These are phyloP conservation scores for Mortierella hygrophila DNA, from an alignment of 192 early-diverging fungal species.

Conservation along the genomic window DNA sequence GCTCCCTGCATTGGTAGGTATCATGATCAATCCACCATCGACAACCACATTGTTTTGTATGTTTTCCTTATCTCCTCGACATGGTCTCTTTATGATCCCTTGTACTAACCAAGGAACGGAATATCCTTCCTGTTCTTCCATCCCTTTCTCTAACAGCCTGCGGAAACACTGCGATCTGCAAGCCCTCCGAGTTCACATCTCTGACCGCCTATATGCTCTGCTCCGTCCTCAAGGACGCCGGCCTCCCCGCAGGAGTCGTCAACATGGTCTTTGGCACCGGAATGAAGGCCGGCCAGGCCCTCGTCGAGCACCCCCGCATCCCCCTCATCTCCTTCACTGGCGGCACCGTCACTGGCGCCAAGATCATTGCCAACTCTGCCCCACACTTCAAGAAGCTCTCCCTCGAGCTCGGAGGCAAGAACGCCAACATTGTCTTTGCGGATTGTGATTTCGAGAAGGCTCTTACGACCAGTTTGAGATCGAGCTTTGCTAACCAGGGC, in stretches of 20 bases:
- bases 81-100: not conserved
- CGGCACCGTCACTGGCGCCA: conserved; percentile 73
- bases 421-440: conserved; percentile 78
- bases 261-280: conserved; percentile 83
- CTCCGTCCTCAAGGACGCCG: conserved; percentile 74
- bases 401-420: conserved; percentile 84
- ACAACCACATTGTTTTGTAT: not conserved
- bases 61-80: conserved; percentile 10
- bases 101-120: not conserved
- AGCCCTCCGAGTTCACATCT: conserved; percentile 77
- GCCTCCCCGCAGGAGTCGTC: conserved; percentile 78
- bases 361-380: conserved; percentile 63
- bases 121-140: not conserved
- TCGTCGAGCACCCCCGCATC: conserved; percentile 76
- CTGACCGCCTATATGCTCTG: conserved; percentile 70
- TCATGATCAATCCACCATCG: not conserved
- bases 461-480: conserved; percentile 65
- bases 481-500: conserved; percentile 80
- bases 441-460: conserved; percentile 76
- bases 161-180: conserved; percentile 80
- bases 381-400: conserved; percentile 74
- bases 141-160: conserved; percentile 38
- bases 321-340: conserved; percentile 80
- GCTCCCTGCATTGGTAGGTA: conserved; percentile 76
- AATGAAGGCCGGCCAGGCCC: conserved; percentile 67